These are phyloP conservation scores for Withania somnifera DNA, from an alignment of 305 asterid species.

Conservation along the genomic window DNA sequence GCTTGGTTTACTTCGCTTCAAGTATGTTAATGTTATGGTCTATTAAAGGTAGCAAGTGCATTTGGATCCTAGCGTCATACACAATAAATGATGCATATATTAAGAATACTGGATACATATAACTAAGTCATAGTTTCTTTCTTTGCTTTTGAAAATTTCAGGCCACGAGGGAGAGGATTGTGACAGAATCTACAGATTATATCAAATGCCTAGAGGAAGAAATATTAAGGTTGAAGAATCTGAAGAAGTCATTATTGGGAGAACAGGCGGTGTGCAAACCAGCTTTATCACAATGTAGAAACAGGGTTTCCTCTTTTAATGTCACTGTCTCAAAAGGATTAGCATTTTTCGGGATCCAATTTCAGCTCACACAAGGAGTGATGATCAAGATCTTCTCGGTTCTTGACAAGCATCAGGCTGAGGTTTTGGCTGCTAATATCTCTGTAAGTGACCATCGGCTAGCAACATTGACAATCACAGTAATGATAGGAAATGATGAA, in stretches of 20 bases:
- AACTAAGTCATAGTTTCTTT: not conserved
- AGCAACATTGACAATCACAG: slow-evolving; percentile 36
- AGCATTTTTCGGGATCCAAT: slow-evolving; percentile 41
- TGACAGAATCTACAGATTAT: slow-evolving; percentile 32
- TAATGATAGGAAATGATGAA: slow-evolving; percentile 26
- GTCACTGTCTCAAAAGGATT: slow-evolving; percentile 23
- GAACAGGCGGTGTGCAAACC: slow-evolving; percentile 8
- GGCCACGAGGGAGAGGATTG: slow-evolving; percentile 34
- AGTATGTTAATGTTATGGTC: not conserved
- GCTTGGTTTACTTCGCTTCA: not conserved
- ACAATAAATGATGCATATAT: too few species aligned
- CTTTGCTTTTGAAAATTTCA: slow-evolving; percentile 10
- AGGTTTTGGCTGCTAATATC: slow-evolving; percentile 49
- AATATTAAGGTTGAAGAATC: slow-evolving; percentile 35
- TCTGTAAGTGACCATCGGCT: slow-evolving; percentile 26
- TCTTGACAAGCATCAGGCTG: slow-evolving; percentile 39
- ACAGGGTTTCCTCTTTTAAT: slow-evolving; percentile 21
- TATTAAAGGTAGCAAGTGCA: not conserved
- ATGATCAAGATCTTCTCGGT: slow-evolving; percentile 28
- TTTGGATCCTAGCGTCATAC: not conserved
- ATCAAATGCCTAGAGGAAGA: slow-evolving; percentile 39
- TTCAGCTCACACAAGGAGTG: slow-evolving; percentile 26
- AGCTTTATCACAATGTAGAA: slow-evolving; percentile 16
- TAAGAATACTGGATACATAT: not conserved
- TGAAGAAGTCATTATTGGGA: slow-evolving; percentile 19